Conservation (phyloP, 2,329 filamentous ascomycete genomes). For the Orbilia ellipsospora region DNA sequence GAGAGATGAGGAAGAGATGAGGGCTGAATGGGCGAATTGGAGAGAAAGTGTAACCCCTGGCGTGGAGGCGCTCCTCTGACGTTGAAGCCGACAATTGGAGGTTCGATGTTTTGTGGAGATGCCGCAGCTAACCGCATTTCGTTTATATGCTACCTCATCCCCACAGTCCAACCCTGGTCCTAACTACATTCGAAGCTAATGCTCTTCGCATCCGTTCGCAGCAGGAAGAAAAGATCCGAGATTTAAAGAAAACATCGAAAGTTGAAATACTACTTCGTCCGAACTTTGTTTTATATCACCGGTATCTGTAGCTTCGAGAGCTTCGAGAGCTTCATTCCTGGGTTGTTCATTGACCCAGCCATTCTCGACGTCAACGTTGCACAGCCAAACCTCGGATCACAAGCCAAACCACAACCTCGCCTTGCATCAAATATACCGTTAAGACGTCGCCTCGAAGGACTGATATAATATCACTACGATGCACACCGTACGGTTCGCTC, state of each 20-base stretch:
- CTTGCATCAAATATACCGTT: not conserved
- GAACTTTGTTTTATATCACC: not conserved
- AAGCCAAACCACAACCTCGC: not conserved
- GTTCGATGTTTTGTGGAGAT: slow-evolving; percentile 26
- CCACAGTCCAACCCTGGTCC: slow-evolving; percentile 20
- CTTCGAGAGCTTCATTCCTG: not conserved
- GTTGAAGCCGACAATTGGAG: not conserved
- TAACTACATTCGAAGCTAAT: too few species aligned
- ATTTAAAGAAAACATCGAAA: not conserved
- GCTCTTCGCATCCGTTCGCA: not conserved
- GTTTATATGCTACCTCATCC: slow-evolving; percentile 3
- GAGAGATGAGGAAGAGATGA: not conserved
- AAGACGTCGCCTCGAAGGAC: not conserved
- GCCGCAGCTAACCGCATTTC: slow-evolving; percentile 47
- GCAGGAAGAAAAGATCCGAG: not conserved
- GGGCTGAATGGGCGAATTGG: not conserved
- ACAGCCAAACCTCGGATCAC: not conserved
- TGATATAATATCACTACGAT: slow-evolving; percentile 8
- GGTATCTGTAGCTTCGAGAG: not conserved
- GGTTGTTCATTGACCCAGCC: not conserved
- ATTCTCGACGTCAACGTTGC: slow-evolving; percentile 15
- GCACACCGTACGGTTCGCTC: slow-evolving; percentile 28
- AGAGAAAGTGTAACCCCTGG: not conserved
- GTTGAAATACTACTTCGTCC: not conserved
- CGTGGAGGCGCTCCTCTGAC: slow-evolving; percentile 26